A percentile compares a stretch with the other conserved stretches of the same genome.
Conservation (phyloP, 2,329 filamentous ascomycete genomes). For the Pyricularia sp. region DNA sequence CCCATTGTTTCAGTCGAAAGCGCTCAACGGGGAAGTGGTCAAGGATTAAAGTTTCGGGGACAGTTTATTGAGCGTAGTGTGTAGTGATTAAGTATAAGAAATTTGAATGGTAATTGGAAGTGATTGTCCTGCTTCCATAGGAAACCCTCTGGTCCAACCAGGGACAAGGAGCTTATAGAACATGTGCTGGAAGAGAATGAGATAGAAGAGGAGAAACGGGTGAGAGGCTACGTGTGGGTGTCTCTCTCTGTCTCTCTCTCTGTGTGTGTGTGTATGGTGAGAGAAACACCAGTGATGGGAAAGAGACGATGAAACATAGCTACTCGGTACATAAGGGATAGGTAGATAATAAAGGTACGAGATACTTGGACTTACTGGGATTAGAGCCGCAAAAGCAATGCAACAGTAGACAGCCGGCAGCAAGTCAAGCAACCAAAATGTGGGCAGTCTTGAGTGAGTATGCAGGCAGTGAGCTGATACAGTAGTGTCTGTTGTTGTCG, state of each 20-base stretch:
- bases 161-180: slow-evolving; percentile 8
- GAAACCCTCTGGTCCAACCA: slow-evolving; percentile 12
- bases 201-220: slow-evolving; percentile 7
- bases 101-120: not conserved
- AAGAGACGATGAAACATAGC: not conserved
- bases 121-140: slow-evolving; percentile 3
- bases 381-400: not conserved
- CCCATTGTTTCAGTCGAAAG: slow-evolving; percentile 31
- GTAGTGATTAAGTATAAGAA: not conserved
- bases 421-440: not conserved
- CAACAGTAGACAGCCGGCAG: not conserved
- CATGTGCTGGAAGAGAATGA: slow-evolving; percentile 6
- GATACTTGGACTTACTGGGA: slow-evolving; percentile 4
- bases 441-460: not conserved
- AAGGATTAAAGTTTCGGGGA: slow-evolving; percentile 6
- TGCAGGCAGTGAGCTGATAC: not conserved
- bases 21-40: not conserved
- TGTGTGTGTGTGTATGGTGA: not conserved
- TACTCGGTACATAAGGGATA: not conserved
- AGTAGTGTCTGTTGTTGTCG: not conserved
- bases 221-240: slow-evolving; percentile 8
- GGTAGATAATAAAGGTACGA: slow-evolving; percentile 7
- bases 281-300: not conserved
- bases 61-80: not conserved
- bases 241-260: too few relatives aligned